These are phyloP conservation scores for Jaenimonas drosophilae DNA, from an alignment of 208 protist genomes.

Conservation along the genomic window DNA sequence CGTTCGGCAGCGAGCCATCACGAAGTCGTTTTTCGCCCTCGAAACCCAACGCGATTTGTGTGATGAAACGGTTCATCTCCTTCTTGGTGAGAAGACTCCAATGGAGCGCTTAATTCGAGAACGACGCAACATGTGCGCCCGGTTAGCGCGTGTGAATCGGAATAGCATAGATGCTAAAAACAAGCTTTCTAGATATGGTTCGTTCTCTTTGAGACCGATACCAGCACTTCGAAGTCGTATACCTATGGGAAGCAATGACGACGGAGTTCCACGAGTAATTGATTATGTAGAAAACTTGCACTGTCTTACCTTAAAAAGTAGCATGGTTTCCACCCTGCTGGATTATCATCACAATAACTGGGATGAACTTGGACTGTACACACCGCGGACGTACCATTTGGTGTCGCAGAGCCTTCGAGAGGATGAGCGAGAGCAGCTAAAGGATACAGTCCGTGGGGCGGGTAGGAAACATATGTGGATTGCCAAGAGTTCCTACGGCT, in stretches of 20 bases:
- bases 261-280: constrained; percentile 37
- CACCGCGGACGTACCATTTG: constrained; percentile 57
- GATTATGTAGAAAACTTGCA: constrained; percentile 63
- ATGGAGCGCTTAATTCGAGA: constrained; percentile 36
- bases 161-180: constrained; percentile 3
- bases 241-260: constrained; percentile 38
- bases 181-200: neutral
- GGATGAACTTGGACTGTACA: constrained; percentile 36
- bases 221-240: constrained; percentile 9
- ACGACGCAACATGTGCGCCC: constrained; percentile 10
- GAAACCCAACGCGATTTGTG: constrained; percentile 15
- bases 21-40: constrained; percentile 22
- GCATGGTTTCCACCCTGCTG: constrained; percentile 71
- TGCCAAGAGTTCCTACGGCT: constrained; percentile 65
- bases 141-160: too few relatives aligned
- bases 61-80: constrained; percentile 36
- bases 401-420: constrained; percentile 17
- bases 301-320: constrained; percentile 66
- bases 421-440: constrained; percentile 28
- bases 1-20: constrained; percentile 9
- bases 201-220: neutral
- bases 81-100: constrained; percentile 62
- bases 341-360: constrained; percentile 47
- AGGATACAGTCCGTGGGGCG: constrained; percentile 3
- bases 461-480: too few relatives aligned